phyloP scores from a whole-genome alignment of 1,284 basidiomycete genomes.

The Ceratobasidium theobromae region DNA sequence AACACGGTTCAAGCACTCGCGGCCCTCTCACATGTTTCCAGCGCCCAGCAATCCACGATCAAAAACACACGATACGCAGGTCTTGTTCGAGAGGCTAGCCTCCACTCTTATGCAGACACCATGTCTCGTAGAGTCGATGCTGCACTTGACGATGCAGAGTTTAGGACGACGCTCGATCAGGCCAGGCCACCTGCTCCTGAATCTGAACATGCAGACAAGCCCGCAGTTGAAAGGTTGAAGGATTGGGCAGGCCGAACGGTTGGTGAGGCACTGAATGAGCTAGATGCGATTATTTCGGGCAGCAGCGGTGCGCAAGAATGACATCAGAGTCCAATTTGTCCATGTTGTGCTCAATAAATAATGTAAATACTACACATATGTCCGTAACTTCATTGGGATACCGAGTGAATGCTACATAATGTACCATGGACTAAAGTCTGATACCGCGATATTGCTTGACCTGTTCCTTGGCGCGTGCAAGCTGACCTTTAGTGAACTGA shows the following conservation, averaged over 20 bases:
- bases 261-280: conserved; percentile 6
- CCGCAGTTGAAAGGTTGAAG: conserved; percentile 19
- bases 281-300: conserved; percentile 7
- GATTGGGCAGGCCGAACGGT: conserved; percentile 21
- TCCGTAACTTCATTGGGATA: too few species aligned
- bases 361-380: too few species aligned
- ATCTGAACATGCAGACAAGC: not conserved
- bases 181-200: not conserved
- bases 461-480: conserved; percentile 12
- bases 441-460: conserved; percentile 11
- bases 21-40: not conserved
- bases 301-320: not conserved
- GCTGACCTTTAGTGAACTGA: conserved; percentile 27
- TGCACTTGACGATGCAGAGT: conserved; percentile 20
- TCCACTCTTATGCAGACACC: conserved; percentile 8
- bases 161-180: not conserved
- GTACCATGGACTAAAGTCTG: not conserved
- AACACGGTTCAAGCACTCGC: conserved; percentile 26
- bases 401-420: too few species aligned
- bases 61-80: conserved; percentile 23
- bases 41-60: conserved; percentile 20
- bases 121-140: conserved; percentile 2
- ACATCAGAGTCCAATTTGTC: not conserved
- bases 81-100: conserved; percentile 19
- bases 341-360: too few species aligned